Evolutionary conservation across 2,329 filamentous ascomycete species (phyloP).

Genomic region (Epichloe glyceriae): DNA sequence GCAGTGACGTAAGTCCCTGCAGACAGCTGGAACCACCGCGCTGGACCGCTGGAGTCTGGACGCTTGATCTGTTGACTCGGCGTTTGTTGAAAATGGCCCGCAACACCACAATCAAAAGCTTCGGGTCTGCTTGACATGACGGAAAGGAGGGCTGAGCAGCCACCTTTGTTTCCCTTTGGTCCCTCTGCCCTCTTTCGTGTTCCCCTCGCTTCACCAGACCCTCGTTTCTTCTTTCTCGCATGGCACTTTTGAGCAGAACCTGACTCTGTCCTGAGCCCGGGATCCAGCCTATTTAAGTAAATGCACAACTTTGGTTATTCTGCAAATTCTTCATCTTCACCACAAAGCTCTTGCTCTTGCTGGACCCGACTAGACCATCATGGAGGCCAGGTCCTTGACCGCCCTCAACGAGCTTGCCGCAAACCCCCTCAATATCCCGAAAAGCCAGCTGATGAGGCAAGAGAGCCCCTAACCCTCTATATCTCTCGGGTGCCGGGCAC

Average conservation of each 20-base stretch:
- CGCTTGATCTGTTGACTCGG: neutral
- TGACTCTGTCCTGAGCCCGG: neutral
- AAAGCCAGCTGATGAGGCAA: conserved; percentile 55
- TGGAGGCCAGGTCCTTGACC: conserved; percentile 76
- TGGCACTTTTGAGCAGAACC: neutral
- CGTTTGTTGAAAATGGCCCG: neutral
- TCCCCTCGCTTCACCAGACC: neutral
- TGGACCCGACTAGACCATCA: conserved; percentile 9
- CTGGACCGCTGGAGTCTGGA: neutral
- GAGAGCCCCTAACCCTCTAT: conserved; percentile 70
- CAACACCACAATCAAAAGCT: neutral
- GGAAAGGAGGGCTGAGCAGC: neutral
- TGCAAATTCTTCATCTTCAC: neutral
- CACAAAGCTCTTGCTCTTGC: neutral
- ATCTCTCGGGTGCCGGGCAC: conserved; percentile 89
- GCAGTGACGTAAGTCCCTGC: neutral
- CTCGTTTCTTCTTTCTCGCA: neutral
- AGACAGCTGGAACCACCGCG: neutral
- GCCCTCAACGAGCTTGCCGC: conserved; percentile 68
- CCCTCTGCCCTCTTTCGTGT: neutral
- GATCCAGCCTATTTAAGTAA: neutral
- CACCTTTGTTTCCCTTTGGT: neutral
- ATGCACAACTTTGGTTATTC: neutral
- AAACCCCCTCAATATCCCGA: conserved; percentile 79
- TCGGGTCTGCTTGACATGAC: neutral